phyloP scores from a whole-genome alignment of 352 stramenopile genomes.

The Phytophthora sansomeana region DNA sequence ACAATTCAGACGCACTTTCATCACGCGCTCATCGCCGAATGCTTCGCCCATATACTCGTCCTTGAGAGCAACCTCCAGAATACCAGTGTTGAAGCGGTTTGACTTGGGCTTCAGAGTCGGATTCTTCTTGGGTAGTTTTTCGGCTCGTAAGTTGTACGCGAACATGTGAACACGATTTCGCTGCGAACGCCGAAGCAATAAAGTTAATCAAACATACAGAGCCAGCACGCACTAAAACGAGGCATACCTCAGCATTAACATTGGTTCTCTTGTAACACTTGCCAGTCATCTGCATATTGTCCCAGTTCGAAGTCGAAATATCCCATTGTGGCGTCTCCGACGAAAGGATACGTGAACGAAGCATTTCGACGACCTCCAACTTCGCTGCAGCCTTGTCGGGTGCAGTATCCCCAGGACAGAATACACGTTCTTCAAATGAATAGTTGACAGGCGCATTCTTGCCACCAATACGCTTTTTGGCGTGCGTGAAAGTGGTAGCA shows the following conservation, averaged over 20 bases:
- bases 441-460: constrained; percentile 73
- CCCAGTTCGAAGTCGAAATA: constrained; percentile 70
- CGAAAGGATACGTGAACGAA: constrained; percentile 70
- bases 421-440: constrained; percentile 76
- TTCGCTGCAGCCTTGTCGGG: constrained; percentile 65
- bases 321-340: constrained; percentile 68
- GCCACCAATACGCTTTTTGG: constrained; percentile 75
- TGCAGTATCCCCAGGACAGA: constrained; percentile 68
- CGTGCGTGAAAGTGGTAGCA: constrained; percentile 30
- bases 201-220: neutral
- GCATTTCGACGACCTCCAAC: constrained; percentile 62
- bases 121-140: constrained; percentile 86
- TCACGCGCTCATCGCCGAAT: constrained; percentile 76
- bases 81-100: constrained; percentile 84
- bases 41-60: constrained; percentile 70
- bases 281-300: constrained; percentile 75
- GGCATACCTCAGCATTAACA: constrained; percentile 72
- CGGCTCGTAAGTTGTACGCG: constrained; percentile 85
- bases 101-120: constrained; percentile 71
- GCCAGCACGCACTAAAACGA: neutral
- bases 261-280: constrained; percentile 85
- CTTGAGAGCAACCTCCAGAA: constrained; percentile 73
- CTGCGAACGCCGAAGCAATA: constrained; percentile 30
- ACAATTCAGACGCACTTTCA: constrained; percentile 44
- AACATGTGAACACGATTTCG: constrained; percentile 84